phyloP scores from a whole-genome alignment of 2,329 filamentous ascomycete species.

The Epichloe sylvatica region DNA sequence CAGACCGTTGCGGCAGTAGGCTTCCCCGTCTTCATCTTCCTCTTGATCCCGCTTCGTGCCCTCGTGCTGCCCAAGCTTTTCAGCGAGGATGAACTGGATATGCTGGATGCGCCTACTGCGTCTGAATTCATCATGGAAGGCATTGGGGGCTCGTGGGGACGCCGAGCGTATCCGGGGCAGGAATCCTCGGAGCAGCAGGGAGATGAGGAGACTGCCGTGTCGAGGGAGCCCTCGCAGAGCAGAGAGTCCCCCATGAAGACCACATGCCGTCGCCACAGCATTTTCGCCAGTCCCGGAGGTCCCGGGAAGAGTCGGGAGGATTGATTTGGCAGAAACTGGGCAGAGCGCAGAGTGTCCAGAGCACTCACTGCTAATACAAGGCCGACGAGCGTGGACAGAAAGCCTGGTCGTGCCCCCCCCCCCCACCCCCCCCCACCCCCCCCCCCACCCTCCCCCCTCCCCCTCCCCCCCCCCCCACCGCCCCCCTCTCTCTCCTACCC shows the following conservation, averaged over 20 bases:
- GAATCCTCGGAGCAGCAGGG: slow-evolving; percentile 1
- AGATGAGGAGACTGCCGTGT: neutral
- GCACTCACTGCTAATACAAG: slow-evolving; percentile 15
- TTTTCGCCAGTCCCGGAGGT: slow-evolving; percentile 14
- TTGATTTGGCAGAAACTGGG: slow-evolving; percentile 21
- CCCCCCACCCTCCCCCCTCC: too few species aligned
- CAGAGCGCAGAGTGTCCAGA: slow-evolving; percentile 15
- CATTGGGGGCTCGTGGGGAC: slow-evolving; percentile 49
- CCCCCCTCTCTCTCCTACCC: too few species aligned
- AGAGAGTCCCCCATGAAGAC: slow-evolving; percentile 1
- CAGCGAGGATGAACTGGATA: slow-evolving; percentile 41
- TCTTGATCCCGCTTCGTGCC: slow-evolving; percentile 52
- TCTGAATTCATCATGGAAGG: slow-evolving; percentile 65
- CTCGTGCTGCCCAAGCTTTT: slow-evolving; percentile 50
- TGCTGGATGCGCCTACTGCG: slow-evolving; percentile 61
- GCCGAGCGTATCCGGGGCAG: slow-evolving; percentile 8
- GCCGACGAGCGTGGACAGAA: slow-evolving; percentile 13
- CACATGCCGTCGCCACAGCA: slow-evolving; percentile 10
- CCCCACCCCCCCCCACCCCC: too few species aligned
- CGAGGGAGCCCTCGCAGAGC: slow-evolving; percentile 6
- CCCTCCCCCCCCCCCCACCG: too few species aligned
- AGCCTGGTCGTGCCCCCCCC: neutral
- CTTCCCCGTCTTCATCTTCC: slow-evolving; percentile 61
- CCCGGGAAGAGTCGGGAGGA: slow-evolving; percentile 21
- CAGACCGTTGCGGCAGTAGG: slow-evolving; percentile 73